phyloP scores from a whole-genome alignment of 2,329 filamentous ascomycete genomes.

The Fusarium continuum region DNA sequence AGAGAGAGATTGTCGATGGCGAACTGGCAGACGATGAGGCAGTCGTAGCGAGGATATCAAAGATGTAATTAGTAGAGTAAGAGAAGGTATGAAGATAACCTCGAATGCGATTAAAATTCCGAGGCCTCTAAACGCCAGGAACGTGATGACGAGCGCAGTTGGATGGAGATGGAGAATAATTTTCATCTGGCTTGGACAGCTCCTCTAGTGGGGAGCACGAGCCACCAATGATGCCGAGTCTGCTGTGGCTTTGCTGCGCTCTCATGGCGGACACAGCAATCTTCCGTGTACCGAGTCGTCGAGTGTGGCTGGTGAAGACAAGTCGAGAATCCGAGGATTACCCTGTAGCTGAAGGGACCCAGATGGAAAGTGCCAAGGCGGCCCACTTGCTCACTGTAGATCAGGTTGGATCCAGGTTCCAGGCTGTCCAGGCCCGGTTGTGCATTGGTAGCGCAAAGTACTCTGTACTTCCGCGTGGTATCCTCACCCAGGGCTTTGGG shows the following conservation, averaged over 20 bases:
- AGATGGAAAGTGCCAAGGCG: not conserved
- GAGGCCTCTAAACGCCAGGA: conserved; percentile 44
- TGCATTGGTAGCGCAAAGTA: conserved; percentile 22
- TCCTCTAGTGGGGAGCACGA: conserved; percentile 43
- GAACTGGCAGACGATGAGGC: conserved; percentile 24
- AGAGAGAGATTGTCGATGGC: conserved; percentile 32
- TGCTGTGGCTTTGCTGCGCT: conserved; percentile 16
- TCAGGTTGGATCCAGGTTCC: no score
- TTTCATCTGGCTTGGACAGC: conserved; percentile 47
- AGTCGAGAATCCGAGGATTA: conserved; percentile 13
- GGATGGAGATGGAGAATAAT: conserved; percentile 49
- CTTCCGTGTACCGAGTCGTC: conserved; percentile 32
- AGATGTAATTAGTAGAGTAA: conserved; percentile 17
- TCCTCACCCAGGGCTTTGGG: not conserved
- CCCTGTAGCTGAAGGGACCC: conserved; percentile 12
- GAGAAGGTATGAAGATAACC: conserved; percentile 37
- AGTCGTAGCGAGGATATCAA: conserved; percentile 2
- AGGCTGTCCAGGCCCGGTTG: not conserved
- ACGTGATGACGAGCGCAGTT: conserved; percentile 47
- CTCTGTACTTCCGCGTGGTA: conserved; percentile 17
- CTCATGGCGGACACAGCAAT: conserved; percentile 27
- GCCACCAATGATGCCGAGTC: conserved; percentile 44
- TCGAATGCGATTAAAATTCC: conserved; percentile 37
- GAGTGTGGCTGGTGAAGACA: conserved; percentile 1
- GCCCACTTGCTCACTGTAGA: conserved; percentile 1